phyloP scores from a whole-genome alignment of 2,329 filamentous ascomycete genomes.

The Sclerotinia spermophila region DNA sequence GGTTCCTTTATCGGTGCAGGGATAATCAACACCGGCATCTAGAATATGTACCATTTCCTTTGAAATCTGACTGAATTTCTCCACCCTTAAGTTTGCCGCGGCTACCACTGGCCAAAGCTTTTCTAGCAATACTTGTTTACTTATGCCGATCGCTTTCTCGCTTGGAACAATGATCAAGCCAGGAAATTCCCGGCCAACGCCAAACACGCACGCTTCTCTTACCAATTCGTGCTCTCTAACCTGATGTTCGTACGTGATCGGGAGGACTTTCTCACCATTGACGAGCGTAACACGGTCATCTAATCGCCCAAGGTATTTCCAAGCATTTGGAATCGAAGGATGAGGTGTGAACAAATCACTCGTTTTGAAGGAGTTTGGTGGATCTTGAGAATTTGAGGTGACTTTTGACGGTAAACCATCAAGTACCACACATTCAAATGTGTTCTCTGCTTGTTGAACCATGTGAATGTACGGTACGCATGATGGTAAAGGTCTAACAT shows the following conservation, averaged over 20 bases:
- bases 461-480: constrained; percentile 21
- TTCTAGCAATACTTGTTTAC: constrained; percentile 46
- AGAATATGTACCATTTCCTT: constrained; percentile 52
- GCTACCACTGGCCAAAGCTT: constrained; percentile 49
- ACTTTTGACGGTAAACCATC: constrained; percentile 42
- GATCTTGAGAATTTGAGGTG: constrained; percentile 39
- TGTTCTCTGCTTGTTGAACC: constrained; percentile 16
- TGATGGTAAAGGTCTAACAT: constrained; percentile 42
- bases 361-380: constrained; percentile 45
- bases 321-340: constrained; percentile 41
- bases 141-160: constrained; percentile 41
- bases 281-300: constrained; percentile 46
- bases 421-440: constrained; percentile 33
- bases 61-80: constrained; percentile 51
- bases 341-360: constrained; percentile 45
- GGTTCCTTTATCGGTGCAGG: constrained; percentile 52
- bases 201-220: constrained; percentile 56
- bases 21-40: constrained; percentile 42
- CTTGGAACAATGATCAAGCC: constrained; percentile 53
- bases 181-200: constrained; percentile 49
- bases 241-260: constrained; percentile 48
- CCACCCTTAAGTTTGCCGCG: constrained; percentile 48
- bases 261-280: constrained; percentile 49
- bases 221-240: constrained; percentile 52
- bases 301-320: constrained; percentile 45